phyloP scores from a whole-genome alignment of 352 stramenopile species.

The Phytopythium kandeliae region DNA sequence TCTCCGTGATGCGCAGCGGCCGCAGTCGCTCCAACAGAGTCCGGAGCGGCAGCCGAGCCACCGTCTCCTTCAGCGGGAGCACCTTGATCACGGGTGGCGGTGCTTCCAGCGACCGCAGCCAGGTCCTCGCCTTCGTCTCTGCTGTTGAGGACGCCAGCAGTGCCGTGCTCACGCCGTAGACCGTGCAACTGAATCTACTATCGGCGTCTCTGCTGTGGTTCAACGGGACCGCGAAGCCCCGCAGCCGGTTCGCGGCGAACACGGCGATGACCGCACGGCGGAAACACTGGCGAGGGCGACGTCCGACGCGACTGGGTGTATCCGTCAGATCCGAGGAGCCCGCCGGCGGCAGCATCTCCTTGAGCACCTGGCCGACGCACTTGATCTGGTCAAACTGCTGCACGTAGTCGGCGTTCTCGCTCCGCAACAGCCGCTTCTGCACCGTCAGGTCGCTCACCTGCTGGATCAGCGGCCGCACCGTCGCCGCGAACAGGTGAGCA shows the following conservation, averaged over 20 bases:
- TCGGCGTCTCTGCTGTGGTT: neutral
- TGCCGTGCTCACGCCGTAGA: constrained; percentile 34
- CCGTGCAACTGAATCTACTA: constrained; percentile 2
- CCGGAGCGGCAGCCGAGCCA: constrained; percentile 24
- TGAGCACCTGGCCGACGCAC: constrained; percentile 52
- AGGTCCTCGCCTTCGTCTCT: constrained; percentile 9
- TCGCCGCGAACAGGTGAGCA: constrained; percentile 51
- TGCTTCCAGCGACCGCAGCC: constrained; percentile 11
- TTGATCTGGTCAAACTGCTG: constrained; percentile 47
- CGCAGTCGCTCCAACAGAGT: constrained; percentile 31
- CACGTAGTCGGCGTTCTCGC: constrained; percentile 42
- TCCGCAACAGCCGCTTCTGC: constrained; percentile 49
- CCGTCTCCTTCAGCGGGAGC: constrained; percentile 18
- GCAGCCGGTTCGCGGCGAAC: constrained; percentile 64
- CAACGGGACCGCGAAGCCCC: constrained; percentile 10
- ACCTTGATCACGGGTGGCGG: constrained; percentile 44
- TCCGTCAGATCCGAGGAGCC: neutral
- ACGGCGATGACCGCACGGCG: constrained; percentile 50
- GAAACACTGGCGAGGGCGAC: constrained; percentile 21
- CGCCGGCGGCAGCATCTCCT: constrained; percentile 36
- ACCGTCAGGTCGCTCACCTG: constrained; percentile 58
- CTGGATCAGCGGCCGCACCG: constrained; percentile 49
- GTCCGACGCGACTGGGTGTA: neutral
- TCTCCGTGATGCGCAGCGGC: constrained; percentile 18
- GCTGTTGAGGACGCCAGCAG: constrained; percentile 17